Evolutionary conservation across 1,284 basidiomycete genomes (phyloP).

Genomic region (Cutaneotrichosporon dermatis): DNA sequence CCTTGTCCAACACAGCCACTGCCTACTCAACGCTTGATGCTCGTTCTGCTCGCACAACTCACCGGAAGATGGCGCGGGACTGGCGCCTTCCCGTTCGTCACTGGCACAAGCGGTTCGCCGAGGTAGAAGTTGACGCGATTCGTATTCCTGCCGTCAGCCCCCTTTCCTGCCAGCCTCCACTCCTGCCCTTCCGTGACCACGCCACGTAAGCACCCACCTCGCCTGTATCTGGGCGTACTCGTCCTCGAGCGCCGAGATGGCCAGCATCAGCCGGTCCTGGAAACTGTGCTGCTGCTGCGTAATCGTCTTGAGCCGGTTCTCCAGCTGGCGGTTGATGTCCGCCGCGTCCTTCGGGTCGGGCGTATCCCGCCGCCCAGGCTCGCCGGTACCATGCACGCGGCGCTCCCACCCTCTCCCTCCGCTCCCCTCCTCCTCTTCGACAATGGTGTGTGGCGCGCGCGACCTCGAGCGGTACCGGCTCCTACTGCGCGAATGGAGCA

Average conservation of each 20-base stretch:
- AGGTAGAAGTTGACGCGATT: slow-evolving; percentile 15
- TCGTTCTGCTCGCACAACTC: not conserved
- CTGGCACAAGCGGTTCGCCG: slow-evolving; percentile 8
- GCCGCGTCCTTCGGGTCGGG: not conserved
- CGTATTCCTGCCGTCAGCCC: slow-evolving; percentile 10
- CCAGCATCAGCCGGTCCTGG: slow-evolving; percentile 9
- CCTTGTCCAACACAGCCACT: no score
- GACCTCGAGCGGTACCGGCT: no score
- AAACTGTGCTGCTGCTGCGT: slow-evolving; percentile 13
- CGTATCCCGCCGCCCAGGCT: slow-evolving; percentile 1
- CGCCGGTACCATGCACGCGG: not conserved
- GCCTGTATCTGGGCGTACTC: slow-evolving; percentile 7
- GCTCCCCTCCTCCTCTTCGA: no score
- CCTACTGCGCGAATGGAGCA: no score
- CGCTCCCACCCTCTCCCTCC: no score
- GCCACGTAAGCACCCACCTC: slow-evolving; percentile 13
- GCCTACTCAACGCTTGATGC: no score
- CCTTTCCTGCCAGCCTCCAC: no score
- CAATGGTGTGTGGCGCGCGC: no score
- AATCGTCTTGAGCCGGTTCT: slow-evolving; percentile 6
- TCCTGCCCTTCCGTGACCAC: no score
- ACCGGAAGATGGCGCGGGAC: slow-evolving; percentile 11
- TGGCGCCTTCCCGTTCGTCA: slow-evolving; percentile 6
- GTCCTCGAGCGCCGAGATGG: not conserved
- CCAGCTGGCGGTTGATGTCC: not conserved